These are phyloP conservation scores for Nyssa sinensis DNA, from an alignment of 148 eudicot species.

Conservation along the genomic window DNA sequence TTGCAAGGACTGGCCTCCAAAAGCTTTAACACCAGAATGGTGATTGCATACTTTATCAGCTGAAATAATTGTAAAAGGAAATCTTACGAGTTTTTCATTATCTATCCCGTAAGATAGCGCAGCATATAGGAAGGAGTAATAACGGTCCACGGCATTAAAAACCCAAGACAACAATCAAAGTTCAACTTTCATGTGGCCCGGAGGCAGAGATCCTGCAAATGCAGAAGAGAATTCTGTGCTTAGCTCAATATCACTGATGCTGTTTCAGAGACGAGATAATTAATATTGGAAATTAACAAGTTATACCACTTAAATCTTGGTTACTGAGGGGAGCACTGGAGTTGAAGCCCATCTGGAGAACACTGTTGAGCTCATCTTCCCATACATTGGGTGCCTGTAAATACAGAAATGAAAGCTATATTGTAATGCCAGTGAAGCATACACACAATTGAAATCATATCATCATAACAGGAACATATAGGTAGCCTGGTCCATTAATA, in stretches of 20 bases:
- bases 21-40: neutral
- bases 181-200: constrained; percentile 55
- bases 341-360: constrained; percentile 81
- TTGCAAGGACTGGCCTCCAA: neutral
- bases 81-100: neutral
- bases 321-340: constrained; percentile 47
- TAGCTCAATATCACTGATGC: neutral
- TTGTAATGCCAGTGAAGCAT: too few species aligned
- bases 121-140: too few species aligned
- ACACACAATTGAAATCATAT: neutral
- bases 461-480: neutral
- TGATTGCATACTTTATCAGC: neutral
- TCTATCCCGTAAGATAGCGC: neutral
- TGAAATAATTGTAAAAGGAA: neutral
- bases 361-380: constrained; percentile 90
- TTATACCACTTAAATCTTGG: constrained; percentile 64
- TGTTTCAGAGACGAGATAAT: neutral
- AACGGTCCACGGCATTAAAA: neutral
- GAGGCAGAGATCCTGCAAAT: constrained; percentile 39
- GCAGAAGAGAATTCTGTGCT: neutral
- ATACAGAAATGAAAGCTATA: constrained; percentile 6
- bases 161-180: constrained; percentile 28
- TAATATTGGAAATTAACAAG: neutral
- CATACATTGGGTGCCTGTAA: constrained; percentile 70
- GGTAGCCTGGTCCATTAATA: neutral